Conservation (phyloP, 192 early-diverging fungal species). For the Backusella westeae region DNA sequence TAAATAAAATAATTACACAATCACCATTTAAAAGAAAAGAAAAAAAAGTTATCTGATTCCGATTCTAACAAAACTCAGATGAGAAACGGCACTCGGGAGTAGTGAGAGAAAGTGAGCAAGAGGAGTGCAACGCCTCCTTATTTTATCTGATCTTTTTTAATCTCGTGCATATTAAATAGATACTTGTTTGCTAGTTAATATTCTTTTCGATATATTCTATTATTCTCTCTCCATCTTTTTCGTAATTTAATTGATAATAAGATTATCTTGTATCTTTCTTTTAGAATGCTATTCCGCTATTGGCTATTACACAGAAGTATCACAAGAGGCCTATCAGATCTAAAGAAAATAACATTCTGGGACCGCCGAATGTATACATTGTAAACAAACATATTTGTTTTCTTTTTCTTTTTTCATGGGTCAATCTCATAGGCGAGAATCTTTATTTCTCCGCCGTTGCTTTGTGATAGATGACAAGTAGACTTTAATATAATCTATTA, state of each 20-base stretch:
- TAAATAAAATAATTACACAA: constrained; percentile 1
- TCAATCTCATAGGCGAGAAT: not conserved
- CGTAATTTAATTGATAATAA: not conserved
- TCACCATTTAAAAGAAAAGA: not conserved
- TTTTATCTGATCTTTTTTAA: not conserved
- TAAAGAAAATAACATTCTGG: not conserved
- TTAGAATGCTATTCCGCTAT: not conserved
- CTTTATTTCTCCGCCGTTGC: not conserved
- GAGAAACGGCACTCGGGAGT: not conserved
- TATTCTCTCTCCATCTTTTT: not conserved
- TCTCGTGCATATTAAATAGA: not conserved
- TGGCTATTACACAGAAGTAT: constrained; percentile 3
- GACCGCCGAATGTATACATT: not conserved
- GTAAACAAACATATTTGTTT: constrained; percentile 2
- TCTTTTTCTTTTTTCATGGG: not conserved
- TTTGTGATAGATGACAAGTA: not conserved
- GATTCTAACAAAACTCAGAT: not conserved
- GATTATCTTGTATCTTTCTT: constrained; percentile 4
- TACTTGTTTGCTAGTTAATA: not conserved
- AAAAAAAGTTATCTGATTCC: constrained; percentile 2
- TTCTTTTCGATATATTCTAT: not conserved
- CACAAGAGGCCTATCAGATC: constrained; percentile 1
- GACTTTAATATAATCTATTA: not conserved
- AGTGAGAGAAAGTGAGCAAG: not conserved
- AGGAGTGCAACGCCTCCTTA: not conserved